These are phyloP conservation scores for Colletotrichum tropicicola DNA, from an alignment of 2,329 filamentous ascomycete species.

Conservation along the genomic window DNA sequence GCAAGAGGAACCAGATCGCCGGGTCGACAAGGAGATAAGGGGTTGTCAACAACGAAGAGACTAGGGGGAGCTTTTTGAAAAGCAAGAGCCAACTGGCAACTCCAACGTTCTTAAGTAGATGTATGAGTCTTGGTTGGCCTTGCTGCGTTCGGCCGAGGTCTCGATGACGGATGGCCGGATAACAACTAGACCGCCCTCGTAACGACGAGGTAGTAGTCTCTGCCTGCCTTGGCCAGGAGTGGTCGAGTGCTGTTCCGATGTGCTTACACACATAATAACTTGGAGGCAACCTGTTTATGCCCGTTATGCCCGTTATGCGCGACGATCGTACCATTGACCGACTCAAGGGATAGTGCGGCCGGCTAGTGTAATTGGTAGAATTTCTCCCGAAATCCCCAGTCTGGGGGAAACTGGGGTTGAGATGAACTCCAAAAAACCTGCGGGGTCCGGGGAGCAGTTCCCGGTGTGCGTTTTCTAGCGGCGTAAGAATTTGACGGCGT, in stretches of 20 bases:
- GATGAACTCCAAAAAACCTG: constrained; percentile 8
- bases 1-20: background rate
- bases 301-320: background rate
- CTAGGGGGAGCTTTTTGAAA: background rate
- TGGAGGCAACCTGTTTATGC: background rate
- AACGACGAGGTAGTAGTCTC: background rate
- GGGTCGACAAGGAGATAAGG: background rate
- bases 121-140: background rate
- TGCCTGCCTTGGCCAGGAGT: constrained; percentile 2
- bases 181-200: background rate
- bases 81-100: background rate
- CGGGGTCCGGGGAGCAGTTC: constrained; percentile 19
- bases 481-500: background rate
- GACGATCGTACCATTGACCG: constrained; percentile 5
- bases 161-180: background rate
- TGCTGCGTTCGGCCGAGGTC: background rate
- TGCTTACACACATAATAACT: background rate
- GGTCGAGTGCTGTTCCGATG: background rate
- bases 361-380: constrained; percentile 7
- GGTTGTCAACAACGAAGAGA: background rate
- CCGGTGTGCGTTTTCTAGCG: background rate
- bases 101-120: constrained; percentile 7
- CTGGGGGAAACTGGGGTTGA: constrained; percentile 24
- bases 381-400: constrained; percentile 10
- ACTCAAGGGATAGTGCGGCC: background rate